Evolutionary conservation across 1,284 basidiomycete species (phyloP).

Genomic region (Cryptococcus hybrid): DNA sequence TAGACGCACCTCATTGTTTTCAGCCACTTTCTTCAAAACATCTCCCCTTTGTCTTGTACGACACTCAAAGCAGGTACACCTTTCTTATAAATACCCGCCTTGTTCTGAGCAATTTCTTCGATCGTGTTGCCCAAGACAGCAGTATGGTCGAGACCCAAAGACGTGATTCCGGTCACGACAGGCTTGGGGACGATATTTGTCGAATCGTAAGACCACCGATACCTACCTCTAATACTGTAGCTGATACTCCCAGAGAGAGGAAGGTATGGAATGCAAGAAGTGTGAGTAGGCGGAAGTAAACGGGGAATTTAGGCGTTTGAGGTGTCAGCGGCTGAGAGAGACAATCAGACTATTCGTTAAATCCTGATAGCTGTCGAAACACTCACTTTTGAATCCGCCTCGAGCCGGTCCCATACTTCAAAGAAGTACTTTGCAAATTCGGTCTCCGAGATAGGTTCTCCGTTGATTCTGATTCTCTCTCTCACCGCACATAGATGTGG

Average conservation of each 20-base stretch:
- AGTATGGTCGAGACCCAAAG: conserved; percentile 93
- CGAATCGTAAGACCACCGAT: conserved; percentile 94
- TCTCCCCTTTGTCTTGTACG: conserved; percentile 65
- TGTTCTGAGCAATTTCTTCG: conserved; percentile 88
- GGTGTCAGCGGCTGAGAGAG: conserved; percentile 49
- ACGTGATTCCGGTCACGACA: conserved; percentile 82
- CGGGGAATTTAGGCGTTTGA: conserved; percentile 64
- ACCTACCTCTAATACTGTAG: conserved; percentile 94
- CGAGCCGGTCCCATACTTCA: conserved; percentile 89
- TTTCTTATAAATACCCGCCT: conserved; percentile 94
- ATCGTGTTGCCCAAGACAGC: conserved; percentile 86
- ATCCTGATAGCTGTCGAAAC: background rate
- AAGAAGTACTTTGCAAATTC: conserved; percentile 91
- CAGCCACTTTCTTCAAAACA: conserved; percentile 66
- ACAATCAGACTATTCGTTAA: background rate
- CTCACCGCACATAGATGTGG: conserved; percentile 95
- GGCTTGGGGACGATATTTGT: conserved; percentile 95
- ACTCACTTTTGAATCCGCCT: conserved; percentile 63
- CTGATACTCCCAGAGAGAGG: conserved; percentile 67
- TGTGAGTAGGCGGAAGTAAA: conserved; percentile 94
- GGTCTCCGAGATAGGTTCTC: conserved; percentile 81
- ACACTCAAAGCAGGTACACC: conserved; percentile 84
- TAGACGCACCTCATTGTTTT: conserved; percentile 60
- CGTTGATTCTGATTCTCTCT: conserved; percentile 93
- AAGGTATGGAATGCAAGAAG: conserved; percentile 92